Evolutionary conservation across 202 grass and related monocot genomes (phyloP).

Genomic region (Eragrostis tef): DNA sequence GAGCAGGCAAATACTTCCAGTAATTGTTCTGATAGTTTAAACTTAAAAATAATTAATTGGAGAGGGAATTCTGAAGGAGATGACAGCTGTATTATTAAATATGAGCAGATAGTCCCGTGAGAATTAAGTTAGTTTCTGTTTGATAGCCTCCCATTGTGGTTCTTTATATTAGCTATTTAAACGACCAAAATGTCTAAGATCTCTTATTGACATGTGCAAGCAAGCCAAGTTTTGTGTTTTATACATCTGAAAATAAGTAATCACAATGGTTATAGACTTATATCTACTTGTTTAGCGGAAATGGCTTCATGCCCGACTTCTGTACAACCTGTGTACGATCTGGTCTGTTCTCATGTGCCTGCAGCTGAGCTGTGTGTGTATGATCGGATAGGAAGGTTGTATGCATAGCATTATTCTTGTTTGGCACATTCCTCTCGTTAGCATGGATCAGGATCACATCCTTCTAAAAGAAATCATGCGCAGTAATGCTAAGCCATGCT

Average conservation of each 20-base stretch:
- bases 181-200: not conserved
- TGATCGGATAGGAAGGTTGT: not conserved
- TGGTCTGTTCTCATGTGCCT: not conserved
- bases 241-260: not conserved
- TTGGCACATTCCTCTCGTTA: not conserved
- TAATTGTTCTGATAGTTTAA: not conserved
- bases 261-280: not conserved
- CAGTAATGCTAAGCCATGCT: not conserved
- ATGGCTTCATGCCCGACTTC: too few species aligned
- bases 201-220: not conserved
- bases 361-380: not conserved
- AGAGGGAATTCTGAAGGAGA: not conserved
- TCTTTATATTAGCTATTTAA: conserved; percentile 22
- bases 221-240: not conserved
- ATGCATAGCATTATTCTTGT: not conserved
- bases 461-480: conserved; percentile 3
- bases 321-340: not conserved
- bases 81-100: conserved; percentile 8
- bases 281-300: too few species aligned
- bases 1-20: not conserved
- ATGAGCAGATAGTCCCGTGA: not conserved
- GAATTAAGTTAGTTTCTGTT: conserved; percentile 5
- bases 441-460: not conserved
- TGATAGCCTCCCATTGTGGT: not conserved
- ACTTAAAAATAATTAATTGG: not conserved